A percentile compares a stretch with the other conserved stretches of the same genome.
Evolutionary conservation across 106 monocot species (phyloP).

Genomic region (Platanthera zijinensis): DNA sequence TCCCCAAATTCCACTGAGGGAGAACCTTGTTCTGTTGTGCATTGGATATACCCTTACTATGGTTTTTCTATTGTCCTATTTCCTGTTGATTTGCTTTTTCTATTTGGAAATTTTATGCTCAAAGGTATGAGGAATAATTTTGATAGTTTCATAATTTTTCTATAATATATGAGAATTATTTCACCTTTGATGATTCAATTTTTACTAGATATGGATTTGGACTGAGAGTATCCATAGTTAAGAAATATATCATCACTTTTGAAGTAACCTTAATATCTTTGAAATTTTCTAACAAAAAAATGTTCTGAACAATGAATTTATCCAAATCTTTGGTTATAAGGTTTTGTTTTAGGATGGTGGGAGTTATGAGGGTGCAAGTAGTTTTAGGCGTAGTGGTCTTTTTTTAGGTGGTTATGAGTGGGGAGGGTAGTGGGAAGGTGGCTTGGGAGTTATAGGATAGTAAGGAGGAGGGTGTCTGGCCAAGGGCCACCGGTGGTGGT

Average conservation of each 20-base stretch:
- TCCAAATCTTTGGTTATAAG: background rate
- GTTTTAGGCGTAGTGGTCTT: no score
- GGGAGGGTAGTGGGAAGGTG: no score
- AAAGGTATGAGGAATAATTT: slow-evolving; percentile 2
- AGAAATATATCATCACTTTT: background rate
- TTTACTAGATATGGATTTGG: background rate
- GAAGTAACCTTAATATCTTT: background rate
- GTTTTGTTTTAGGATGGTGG: background rate
- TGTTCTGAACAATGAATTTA: background rate
- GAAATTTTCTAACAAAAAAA: background rate
- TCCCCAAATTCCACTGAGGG: background rate
- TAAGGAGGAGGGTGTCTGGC: no score
- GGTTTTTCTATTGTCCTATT: background rate
- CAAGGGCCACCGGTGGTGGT: no score
- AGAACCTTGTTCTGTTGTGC: background rate
- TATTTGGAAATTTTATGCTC: background rate
- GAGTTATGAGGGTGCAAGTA: no score
- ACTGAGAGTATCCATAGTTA: background rate
- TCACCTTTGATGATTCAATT: background rate
- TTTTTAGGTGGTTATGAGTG: no score
- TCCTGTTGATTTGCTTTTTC: background rate
- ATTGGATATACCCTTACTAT: background rate
- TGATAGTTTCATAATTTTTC: background rate
- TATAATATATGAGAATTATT: background rate
- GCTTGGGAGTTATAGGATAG: no score